These are phyloP conservation scores for Auricularia sp. DNA, from an alignment of 768 basidiomycete genomes.

Conservation along the genomic window DNA sequence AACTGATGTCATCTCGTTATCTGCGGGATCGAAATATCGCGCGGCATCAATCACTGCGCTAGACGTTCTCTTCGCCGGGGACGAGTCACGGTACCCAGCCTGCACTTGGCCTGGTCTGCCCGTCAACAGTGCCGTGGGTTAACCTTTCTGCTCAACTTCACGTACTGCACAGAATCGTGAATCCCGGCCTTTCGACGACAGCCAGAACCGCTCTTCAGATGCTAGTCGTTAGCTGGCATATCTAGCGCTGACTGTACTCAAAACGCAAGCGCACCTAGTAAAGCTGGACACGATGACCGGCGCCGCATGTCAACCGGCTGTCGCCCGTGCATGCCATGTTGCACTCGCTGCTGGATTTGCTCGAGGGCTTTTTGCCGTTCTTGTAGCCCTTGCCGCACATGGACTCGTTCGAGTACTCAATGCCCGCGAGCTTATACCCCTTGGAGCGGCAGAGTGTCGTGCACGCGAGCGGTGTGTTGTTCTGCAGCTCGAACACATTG, in stretches of 20 bases:
- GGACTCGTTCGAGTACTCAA: not conserved
- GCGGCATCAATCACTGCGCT: not conserved
- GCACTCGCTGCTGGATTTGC: not conserved
- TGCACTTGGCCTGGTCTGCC: too few species aligned
- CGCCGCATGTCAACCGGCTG: not conserved
- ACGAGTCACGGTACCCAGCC: too few species aligned
- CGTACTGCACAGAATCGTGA: too few species aligned
- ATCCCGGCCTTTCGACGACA: too few species aligned
- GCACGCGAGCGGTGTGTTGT: not conserved
- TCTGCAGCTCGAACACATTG: not conserved
- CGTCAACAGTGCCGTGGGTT: too few species aligned
- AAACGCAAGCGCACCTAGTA: not conserved
- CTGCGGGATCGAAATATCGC: not conserved
- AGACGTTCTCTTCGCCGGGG: too few species aligned
- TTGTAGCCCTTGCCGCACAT: not conserved
- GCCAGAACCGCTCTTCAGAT: too few species aligned
- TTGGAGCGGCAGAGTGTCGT: not conserved
- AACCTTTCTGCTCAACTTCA: too few species aligned
- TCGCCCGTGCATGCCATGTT: not conserved
- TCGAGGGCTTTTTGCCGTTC: not conserved
- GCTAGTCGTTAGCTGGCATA: too few species aligned
- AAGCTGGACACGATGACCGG: not conserved
- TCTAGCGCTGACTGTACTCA: too few species aligned
- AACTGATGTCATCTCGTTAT: not conserved
- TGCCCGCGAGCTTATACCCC: not conserved